Conservation (phyloP, 495 filamentous ascomycete species). For the Geopyxis carbonaria region DNA sequence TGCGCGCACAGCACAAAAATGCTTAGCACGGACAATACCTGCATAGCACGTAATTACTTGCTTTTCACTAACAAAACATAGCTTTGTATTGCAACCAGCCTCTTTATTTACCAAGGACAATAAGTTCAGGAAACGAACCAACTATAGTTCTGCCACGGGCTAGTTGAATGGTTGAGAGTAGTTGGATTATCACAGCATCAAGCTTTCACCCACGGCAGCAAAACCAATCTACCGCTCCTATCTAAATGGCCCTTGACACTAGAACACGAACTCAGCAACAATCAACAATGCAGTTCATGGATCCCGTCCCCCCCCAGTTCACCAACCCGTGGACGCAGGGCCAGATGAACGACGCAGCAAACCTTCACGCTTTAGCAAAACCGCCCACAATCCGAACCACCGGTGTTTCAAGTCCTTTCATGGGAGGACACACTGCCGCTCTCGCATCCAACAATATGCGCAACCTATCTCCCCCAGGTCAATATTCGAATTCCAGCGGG, state of each 20-base stretch:
- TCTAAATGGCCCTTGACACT: conserved; percentile 5
- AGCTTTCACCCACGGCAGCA: conserved; percentile 2
- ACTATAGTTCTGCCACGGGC: conserved; percentile 3
- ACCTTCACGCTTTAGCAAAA: conserved; percentile 28
- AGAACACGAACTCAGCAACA: conserved; percentile 5
- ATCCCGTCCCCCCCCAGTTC: conserved; percentile 39
- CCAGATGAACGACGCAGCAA: conserved; percentile 38
- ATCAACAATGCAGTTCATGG: conserved; percentile 4
- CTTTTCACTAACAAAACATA: too few species aligned
- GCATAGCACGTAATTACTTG: too few species aligned
- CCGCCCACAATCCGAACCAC: conserved; percentile 30
- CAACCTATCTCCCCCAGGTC: conserved; percentile 37
- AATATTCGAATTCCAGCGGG: conserved; percentile 18
- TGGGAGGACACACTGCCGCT: conserved; percentile 22
- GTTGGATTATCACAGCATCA: conserved; percentile 4
- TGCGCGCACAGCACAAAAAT: too few species aligned
- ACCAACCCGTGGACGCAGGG: conserved; percentile 67
- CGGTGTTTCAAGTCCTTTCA: conserved; percentile 29
- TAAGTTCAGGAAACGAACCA: not conserved
- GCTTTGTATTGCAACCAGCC: too few species aligned
- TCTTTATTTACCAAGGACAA: not conserved
- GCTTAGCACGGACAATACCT: too few species aligned
- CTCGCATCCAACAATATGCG: conserved; percentile 39
- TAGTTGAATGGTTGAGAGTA: conserved; percentile 5
- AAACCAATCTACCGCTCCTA: conserved; percentile 2